Evolutionary conservation across 495 filamentous ascomycete species (phyloP).

Genomic region (Talaromyces nanjingensis): DNA sequence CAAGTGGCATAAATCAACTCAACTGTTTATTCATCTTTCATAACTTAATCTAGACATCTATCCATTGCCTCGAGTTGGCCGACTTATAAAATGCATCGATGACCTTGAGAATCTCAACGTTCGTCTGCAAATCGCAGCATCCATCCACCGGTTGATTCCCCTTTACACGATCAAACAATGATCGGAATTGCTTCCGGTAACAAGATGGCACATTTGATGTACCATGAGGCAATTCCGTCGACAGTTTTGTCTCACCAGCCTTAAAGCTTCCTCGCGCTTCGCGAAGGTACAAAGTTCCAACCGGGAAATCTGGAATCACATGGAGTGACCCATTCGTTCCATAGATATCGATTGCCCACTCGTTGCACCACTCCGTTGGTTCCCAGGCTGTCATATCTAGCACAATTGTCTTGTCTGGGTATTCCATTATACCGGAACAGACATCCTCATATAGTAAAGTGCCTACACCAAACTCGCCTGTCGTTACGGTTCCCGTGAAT

Average conservation of each 20-base stretch:
- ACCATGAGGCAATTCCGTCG: conserved; percentile 13
- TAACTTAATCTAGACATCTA: neutral
- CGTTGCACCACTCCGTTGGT: conserved; percentile 16
- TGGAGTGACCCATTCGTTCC: conserved; percentile 14
- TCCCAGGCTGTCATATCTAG: conserved; percentile 14
- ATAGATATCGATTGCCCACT: conserved; percentile 16
- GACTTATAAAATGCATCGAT: conserved; percentile 17
- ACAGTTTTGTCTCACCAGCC: conserved; percentile 13
- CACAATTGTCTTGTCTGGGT: conserved; percentile 8
- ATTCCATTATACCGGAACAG: conserved; percentile 14
- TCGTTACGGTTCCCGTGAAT: conserved; percentile 3
- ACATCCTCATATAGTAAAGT: conserved; percentile 14
- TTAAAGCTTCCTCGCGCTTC: conserved; percentile 8
- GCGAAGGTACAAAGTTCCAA: conserved; percentile 11
- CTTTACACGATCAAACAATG: conserved; percentile 11
- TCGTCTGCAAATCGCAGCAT: conserved; percentile 11
- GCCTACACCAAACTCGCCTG: conserved; percentile 9
- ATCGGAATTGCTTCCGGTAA: conserved; percentile 12
- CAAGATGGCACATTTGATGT: conserved; percentile 13
- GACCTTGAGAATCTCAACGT: conserved; percentile 12
- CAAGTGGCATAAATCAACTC: no score
- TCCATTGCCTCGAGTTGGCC: conserved; percentile 12
- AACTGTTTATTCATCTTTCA: neutral
- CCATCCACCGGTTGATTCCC: neutral
- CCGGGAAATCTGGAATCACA: conserved; percentile 13